Conservation (phyloP, 768 basidiomycete species). For the Boletus sp. region DNA sequence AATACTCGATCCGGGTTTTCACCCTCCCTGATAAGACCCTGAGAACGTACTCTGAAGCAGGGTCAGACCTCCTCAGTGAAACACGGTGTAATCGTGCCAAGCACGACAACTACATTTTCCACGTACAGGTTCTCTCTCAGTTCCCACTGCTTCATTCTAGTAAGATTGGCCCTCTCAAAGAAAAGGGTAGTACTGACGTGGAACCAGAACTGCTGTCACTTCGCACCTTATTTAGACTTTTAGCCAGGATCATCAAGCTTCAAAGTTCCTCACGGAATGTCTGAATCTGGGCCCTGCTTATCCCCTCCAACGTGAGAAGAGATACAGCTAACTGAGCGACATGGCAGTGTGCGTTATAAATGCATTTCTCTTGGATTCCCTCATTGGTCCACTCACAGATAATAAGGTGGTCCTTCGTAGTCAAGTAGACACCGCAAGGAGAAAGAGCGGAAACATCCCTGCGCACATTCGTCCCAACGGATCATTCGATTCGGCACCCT, state of each 20-base stretch:
- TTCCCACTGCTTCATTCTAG: constrained; percentile 7
- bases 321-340: constrained; percentile 4
- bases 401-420: constrained; percentile 9
- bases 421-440: constrained; percentile 16
- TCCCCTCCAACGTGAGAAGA: constrained; percentile 19
- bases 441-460: constrained; percentile 15
- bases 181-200: constrained; percentile 17
- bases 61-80: constrained; percentile 8
- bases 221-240: constrained; percentile 25
- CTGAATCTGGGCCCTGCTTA: constrained; percentile 7
- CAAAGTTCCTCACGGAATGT: constrained; percentile 8
- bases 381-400: constrained; percentile 7
- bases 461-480: constrained; percentile 4
- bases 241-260: constrained; percentile 19
- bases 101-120: constrained; percentile 3
- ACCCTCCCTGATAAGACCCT: neutral
- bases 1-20: neutral
- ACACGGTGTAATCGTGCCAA: constrained; percentile 1
- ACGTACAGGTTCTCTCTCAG: neutral
- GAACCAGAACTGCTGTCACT: constrained; percentile 2
- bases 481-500: constrained; percentile 9
- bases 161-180: neutral
- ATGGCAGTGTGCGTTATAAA: constrained; percentile 27
- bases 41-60: constrained; percentile 4
- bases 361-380: constrained; percentile 21